Base-by-base conservation (phyloP, 768 basidiomycete genomes). In the Chalciporus piperatus region DNA sequence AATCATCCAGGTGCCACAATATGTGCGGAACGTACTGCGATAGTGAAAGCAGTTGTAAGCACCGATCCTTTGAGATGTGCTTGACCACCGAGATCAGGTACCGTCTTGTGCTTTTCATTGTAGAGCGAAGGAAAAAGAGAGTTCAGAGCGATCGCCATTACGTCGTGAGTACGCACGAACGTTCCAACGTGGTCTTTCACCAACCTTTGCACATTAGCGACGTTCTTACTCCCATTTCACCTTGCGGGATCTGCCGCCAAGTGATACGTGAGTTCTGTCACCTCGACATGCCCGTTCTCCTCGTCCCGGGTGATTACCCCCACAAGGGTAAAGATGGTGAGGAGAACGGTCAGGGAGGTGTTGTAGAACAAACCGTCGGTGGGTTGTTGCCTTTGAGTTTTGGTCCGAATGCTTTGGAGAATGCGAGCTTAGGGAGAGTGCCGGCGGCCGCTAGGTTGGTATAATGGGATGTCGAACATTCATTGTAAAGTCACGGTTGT, bases 181-280 rank as follows among this genome's bases (percentile, higher is more conserved):
- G 11, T 23, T 19, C 30, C 9, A 2, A 28, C 7, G 8, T 16
- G 13, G 13, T 41, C 3, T 41, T 14, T 4, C 22, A 16, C 13
- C 23, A 16, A 14, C 23, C 22, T 25, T 27, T n/a, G 8, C 12
- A 25, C 14, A 11, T 45, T 61, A 94, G 91, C 17, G 87, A 96
- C 59, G 83, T 95, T 12, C 60, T 79, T 0, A 66, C 76, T 1
- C 71, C 91, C 0, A 76, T 88, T 41, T 89, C 92, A 0, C 95
- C 95, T 0, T 98, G 96, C 62, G 96, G 96, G 7, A 83, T 96
- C 46, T 98, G 96, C 60, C 86, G 94, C 8, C 95, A 97, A 65
- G 81, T 96, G 41, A 79, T 92, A 46, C 82, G 87, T 48, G 92
- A 96, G 64, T 95, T 96, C 62, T 93, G 89, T 60, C 66, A 79